These are phyloP conservation scores for Candida schatavii DNA, from an alignment of 805 yeast species.

Conservation along the genomic window DNA sequence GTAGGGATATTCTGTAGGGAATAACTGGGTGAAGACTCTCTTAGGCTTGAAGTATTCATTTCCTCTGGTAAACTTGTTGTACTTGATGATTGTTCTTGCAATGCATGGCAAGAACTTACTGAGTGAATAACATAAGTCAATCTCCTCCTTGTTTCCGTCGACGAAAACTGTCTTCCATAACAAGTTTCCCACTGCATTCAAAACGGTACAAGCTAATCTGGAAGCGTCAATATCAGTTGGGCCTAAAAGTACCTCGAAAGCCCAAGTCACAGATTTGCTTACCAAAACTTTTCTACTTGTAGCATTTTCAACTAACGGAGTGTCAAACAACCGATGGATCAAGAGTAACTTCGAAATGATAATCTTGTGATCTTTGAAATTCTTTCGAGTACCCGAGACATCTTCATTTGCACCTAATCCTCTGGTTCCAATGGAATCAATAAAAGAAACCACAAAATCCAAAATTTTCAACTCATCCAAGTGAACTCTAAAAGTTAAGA, in stretches of 20 bases:
- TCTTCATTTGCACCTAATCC: slow-evolving; percentile 50
- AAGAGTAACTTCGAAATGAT: slow-evolving; percentile 59
- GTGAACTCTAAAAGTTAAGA: slow-evolving; percentile 42
- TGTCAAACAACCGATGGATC: slow-evolving; percentile 51
- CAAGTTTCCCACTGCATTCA: slow-evolving; percentile 47
- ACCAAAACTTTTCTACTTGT: slow-evolving; percentile 39
- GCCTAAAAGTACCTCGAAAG: slow-evolving; percentile 54
- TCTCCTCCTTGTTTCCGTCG: slow-evolving; percentile 26
- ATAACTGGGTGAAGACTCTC: slow-evolving; percentile 64
- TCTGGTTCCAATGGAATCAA: slow-evolving; percentile 54
- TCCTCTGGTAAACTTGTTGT: slow-evolving; percentile 48
- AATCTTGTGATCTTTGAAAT: slow-evolving; percentile 49
- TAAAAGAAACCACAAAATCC: slow-evolving; percentile 41
- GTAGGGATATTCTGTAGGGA: slow-evolving; percentile 69
- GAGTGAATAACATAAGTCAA: slow-evolving; percentile 45
- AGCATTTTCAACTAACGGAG: slow-evolving; percentile 28
- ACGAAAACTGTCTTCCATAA: slow-evolving; percentile 31
- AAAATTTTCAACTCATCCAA: slow-evolving; percentile 40
- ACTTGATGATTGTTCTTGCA: slow-evolving; percentile 48
- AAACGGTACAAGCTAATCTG: slow-evolving; percentile 60
- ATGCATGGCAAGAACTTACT: slow-evolving; percentile 55
- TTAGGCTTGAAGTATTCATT: slow-evolving; percentile 52
- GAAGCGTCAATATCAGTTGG: slow-evolving; percentile 55
- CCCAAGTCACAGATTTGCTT: slow-evolving; percentile 49
- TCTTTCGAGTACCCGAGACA: slow-evolving; percentile 13